Percentiles rank a stretch among this genome's conserved stretches.
Evolutionary conservation across 129 eudicot genomes (phyloP).

Genomic region (Ambrosia artemisiifolia): DNA sequence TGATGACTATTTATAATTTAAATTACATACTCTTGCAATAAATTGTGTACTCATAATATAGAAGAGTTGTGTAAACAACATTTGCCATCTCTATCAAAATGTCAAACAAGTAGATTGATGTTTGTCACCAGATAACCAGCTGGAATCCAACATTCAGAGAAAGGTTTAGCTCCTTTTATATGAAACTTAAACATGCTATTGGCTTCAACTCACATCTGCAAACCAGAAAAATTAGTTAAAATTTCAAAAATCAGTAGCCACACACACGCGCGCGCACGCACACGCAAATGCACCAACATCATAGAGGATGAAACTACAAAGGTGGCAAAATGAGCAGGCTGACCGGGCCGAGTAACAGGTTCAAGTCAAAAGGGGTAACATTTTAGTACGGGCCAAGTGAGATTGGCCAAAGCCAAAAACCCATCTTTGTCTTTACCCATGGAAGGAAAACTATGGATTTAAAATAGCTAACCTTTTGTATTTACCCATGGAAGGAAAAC

Average conservation of each 20-base stretch:
- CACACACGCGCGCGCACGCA: neutral
- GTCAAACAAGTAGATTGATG: slow-evolving; percentile 6
- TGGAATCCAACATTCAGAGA: neutral
- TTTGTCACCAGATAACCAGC: neutral
- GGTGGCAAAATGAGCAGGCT: slow-evolving; percentile 7
- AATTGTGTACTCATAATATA: neutral
- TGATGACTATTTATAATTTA: slow-evolving; percentile 5
- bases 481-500: neutral
- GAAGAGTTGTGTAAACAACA: slow-evolving; percentile 5
- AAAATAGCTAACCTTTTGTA: neutral
- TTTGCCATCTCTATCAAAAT: neutral
- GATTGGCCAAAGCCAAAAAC: neutral
- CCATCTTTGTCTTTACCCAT: neutral
- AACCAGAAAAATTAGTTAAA: neutral
- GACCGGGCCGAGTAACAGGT: neutral
- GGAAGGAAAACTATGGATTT: too few species aligned
- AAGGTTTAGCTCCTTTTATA: neutral
- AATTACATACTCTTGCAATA: neutral
- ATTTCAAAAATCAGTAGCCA: neutral
- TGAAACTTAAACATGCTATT: neutral
- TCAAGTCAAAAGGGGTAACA: neutral
- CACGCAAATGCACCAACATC: neutral
- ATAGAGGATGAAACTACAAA: neutral
- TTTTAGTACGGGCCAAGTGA: neutral
- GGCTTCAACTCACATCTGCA: slow-evolving; percentile 29